Conservation (phyloP, 495 filamentous ascomycete genomes). For the Margaritispora aquatica region DNA sequence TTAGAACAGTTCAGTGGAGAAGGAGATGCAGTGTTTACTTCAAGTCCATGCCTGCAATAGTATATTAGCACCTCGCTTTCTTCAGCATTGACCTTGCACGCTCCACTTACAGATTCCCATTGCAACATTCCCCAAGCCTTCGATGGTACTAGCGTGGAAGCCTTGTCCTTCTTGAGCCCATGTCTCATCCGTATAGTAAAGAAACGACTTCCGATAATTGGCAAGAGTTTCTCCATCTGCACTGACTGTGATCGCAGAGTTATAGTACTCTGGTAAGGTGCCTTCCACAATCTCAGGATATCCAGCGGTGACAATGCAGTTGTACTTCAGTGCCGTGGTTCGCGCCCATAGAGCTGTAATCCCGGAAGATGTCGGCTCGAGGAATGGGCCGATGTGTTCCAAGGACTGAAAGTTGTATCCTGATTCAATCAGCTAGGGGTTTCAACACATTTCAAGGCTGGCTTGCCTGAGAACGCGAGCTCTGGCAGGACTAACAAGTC, state of each 20-base stretch:
- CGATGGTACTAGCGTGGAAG: constrained; percentile 48
- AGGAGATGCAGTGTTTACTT: constrained; percentile 38
- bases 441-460: not conserved
- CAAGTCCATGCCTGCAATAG: constrained; percentile 54
- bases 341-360: constrained; percentile 76
- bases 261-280: constrained; percentile 59
- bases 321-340: constrained; percentile 59
- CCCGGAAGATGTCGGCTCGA: constrained; percentile 73
- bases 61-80: not conserved
- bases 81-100: not conserved
- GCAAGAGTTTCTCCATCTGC: constrained; percentile 61
- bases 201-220: constrained; percentile 84
- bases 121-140: constrained; percentile 54
- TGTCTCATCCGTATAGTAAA: constrained; percentile 87
- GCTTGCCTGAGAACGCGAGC: constrained; percentile 75
- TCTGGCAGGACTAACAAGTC: constrained; percentile 82
- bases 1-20: constrained; percentile 3
- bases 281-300: constrained; percentile 70
- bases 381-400: constrained; percentile 66
- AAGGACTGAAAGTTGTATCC: constrained; percentile 89
- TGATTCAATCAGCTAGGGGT: constrained; percentile 24
- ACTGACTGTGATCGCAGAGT: constrained; percentile 77
- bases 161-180: constrained; percentile 80
- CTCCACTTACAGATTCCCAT: constrained; percentile 72
- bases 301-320: constrained; percentile 79